Base-by-base conservation (phyloP, 306 rosid species). In the Medicago ruthenica region DNA sequence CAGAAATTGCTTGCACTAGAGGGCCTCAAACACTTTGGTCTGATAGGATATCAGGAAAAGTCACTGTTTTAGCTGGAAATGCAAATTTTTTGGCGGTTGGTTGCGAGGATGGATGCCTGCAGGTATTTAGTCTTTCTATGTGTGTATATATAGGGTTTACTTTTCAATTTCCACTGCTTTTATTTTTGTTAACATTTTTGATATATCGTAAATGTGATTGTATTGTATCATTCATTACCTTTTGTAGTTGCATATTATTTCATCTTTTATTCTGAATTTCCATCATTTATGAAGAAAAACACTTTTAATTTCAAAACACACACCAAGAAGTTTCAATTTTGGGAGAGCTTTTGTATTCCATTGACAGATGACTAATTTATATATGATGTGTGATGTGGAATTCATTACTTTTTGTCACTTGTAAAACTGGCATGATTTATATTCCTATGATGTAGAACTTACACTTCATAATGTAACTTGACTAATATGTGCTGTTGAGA, bases 41-140 rank as follows among this genome's bases (percentile, higher is more conserved):
- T 71, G 99, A 96, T 85, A 88, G 98, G 82, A 91, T 96, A 70
- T 85, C 91, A 2, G 99, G 93, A 75, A 90, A 92, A 80, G 97
- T 96, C 90, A 90, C 93, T 53, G 99, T 96, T 79, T 86, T 96
- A 79, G 98, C 94, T 72, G 99, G 99, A 81, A 92, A 96, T 82
- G 85, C 88, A 54, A 96, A 96, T 78, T 92, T 96, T 76, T 88
- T 97, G 97, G 96, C 93, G n/a, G 97, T 92, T 68, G 99, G 99
- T 59, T 92, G 97, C 80, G 98, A 92, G 70, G 99, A 96, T 89
- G 99, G 99, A 77, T 89, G 93, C 88, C 71, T 96, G 18, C 99
- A 90, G 97, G 99, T 92, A 81, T 66, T 51, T 59, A 10, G 37
- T 73, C 36, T 67, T 21, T 47, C 50, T 61, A 12, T 44, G 12